phyloP scores from a whole-genome alignment of 192 early-diverging fungal genomes.

The Coemansia sp. region DNA sequence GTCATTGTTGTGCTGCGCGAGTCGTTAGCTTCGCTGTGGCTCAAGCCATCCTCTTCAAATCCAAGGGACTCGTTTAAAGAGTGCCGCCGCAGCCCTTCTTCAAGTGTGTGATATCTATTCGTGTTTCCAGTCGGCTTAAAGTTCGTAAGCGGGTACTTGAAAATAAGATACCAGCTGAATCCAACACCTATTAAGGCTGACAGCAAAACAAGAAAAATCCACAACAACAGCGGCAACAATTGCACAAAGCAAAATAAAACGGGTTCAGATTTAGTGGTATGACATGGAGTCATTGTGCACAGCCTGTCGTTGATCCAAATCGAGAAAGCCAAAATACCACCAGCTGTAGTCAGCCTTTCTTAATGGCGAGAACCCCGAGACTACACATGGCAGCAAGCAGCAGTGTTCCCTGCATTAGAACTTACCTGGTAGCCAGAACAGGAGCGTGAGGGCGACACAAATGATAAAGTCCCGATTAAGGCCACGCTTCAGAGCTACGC shows the following conservation, averaged over 20 bases:
- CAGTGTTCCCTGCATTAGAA: not conserved
- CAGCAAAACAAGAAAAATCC: not conserved
- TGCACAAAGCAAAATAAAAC: not conserved
- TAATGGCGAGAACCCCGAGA: not conserved
- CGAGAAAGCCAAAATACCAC: conserved; percentile 1
- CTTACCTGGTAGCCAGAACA: conserved; percentile 69
- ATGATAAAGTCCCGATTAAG: conserved; percentile 64
- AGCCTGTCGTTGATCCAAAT: not conserved
- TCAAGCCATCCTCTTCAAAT: conserved; percentile 21
- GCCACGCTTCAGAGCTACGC: conserved; percentile 64
- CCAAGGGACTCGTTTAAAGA: conserved; percentile 19
- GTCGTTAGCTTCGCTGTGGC: conserved; percentile 31
- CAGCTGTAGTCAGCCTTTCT: not conserved
- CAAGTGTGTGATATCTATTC: conserved; percentile 40
- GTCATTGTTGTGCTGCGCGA: conserved; percentile 42
- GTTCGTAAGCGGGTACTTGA: conserved; percentile 43
- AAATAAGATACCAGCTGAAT: conserved; percentile 51
- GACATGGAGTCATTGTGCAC: not conserved
- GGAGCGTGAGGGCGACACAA: conserved; percentile 65
- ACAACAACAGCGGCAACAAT: not conserved
- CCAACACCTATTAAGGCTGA: conserved; percentile 25
- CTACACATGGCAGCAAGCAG: not conserved
- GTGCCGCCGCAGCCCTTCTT: conserved; percentile 46
- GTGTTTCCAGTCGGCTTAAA: conserved; percentile 22
- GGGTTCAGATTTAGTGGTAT: not conserved